Evolutionary conservation across 169 alveolate species (phyloP).

Genomic region (Cystoisospora suis): DNA sequence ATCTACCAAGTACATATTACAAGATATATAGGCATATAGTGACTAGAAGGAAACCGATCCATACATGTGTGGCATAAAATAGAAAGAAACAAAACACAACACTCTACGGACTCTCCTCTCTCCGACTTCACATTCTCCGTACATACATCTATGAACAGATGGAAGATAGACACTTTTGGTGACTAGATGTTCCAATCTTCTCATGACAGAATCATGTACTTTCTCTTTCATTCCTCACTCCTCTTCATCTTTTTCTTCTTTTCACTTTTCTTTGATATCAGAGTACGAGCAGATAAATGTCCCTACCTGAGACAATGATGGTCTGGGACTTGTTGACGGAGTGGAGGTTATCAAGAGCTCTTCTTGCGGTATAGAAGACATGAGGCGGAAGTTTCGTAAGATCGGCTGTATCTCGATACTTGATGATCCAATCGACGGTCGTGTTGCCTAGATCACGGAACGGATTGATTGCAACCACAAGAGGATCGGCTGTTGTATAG

Average conservation of each 20-base stretch:
- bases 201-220: neutral
- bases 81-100: too few species aligned
- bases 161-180: too few species aligned
- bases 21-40: too few species aligned
- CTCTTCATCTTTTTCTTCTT: neutral
- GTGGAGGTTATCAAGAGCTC: constrained; percentile 87
- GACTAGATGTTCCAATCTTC: too few species aligned
- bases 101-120: too few species aligned
- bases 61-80: too few species aligned
- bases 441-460: constrained; percentile 89
- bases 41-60: too few species aligned
- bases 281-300: too few species aligned
- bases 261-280: too few species aligned
- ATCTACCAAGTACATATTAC: too few species aligned
- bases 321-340: constrained; percentile 88
- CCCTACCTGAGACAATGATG: constrained; percentile 90
- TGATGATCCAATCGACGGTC: constrained; percentile 80
- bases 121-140: too few species aligned
- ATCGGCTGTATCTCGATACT: constrained; percentile 79
- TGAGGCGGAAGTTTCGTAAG: constrained; percentile 85
- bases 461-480: constrained; percentile 90
- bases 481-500: constrained; percentile 90
- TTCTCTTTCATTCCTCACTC: neutral
- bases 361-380: constrained; percentile 87
- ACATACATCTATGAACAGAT: too few species aligned